Percentiles rank a stretch among this genome's conserved stretches.
Evolutionary conservation across 1,139 yeast genomes (phyloP).

Genomic region (Kodamaea sp.): DNA sequence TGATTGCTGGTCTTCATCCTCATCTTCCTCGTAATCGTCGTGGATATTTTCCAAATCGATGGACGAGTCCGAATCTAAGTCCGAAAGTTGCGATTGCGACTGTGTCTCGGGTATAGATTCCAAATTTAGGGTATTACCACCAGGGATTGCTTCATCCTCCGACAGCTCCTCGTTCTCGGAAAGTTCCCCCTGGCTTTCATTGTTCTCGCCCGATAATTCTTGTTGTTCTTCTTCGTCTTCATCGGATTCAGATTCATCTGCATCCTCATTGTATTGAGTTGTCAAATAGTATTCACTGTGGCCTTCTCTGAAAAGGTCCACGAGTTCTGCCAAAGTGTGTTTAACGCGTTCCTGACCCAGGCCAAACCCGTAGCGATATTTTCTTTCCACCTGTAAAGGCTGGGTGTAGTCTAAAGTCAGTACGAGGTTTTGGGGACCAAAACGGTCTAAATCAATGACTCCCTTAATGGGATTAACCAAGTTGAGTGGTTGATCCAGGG

Average conservation of each 20-base stretch:
- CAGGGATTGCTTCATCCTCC: conserved; percentile 11
- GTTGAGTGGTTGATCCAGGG: not conserved
- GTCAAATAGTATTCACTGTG: conserved; percentile 57
- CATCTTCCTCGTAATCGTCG: conserved; percentile 46
- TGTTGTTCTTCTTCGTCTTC: conserved; percentile 14
- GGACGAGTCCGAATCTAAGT: conserved; percentile 25
- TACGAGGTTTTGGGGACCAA: conserved; percentile 38
- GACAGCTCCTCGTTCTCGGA: conserved; percentile 15
- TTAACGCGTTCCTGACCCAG: conserved; percentile 54
- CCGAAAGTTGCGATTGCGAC: too few species aligned
- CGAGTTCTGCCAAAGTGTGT: conserved; percentile 50
- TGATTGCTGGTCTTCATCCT: conserved; percentile 7
- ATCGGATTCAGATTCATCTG: conserved; percentile 3
- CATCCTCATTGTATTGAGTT: conserved; percentile 55
- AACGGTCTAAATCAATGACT: conserved; percentile 23
- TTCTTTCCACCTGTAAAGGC: conserved; percentile 56
- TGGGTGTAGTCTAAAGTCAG: conserved; percentile 31
- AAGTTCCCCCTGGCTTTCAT: too few species aligned
- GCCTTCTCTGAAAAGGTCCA: conserved; percentile 39
- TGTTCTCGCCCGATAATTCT: conserved; percentile 14
- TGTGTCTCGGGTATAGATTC: too few species aligned
- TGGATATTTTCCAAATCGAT: conserved; percentile 46
- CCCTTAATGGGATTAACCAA: conserved; percentile 2
- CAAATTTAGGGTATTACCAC: too few species aligned
- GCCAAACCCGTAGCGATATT: conserved; percentile 63